Evolutionary conservation across 1,284 basidiomycete genomes (phyloP).

Genomic region (Meira miltonrushii): DNA sequence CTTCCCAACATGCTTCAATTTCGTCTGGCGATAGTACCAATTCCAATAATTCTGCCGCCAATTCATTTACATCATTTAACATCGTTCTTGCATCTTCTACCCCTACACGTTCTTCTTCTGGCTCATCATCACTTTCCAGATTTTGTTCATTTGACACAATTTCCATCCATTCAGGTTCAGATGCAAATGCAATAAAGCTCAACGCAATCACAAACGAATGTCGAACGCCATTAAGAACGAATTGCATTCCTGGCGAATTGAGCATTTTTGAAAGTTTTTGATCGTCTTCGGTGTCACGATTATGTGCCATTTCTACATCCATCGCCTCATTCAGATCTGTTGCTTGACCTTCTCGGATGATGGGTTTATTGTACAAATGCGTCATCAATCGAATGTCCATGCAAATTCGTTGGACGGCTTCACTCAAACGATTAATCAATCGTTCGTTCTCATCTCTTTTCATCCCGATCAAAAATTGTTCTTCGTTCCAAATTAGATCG

Average conservation of each 20-base stretch:
- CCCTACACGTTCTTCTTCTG: too few species aligned
- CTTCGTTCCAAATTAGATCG: conserved; percentile 12
- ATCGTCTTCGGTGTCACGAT: too few species aligned
- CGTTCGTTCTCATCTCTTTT: not conserved
- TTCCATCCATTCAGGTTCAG: conserved; percentile 39
- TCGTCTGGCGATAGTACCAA: conserved; percentile 40
- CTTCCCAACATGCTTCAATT: conserved; percentile 36
- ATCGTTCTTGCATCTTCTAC: conserved; percentile 2
- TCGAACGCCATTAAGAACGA: conserved; percentile 40
- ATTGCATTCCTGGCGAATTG: conserved; percentile 14
- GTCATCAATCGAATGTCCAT: conserved; percentile 32
- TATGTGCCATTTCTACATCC: too few species aligned
- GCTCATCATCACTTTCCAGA: not conserved
- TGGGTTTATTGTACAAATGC: conserved; percentile 23
- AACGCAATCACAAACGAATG: conserved; percentile 39
- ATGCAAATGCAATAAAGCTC: conserved; percentile 34
- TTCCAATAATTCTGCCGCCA: conserved; percentile 38
- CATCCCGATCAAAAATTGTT: not conserved
- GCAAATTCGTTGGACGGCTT: conserved; percentile 29
- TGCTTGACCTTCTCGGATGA: conserved; percentile 17
- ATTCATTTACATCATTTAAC: conserved; percentile 33
- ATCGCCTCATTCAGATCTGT: conserved; percentile 10
- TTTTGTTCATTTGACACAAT: not conserved
- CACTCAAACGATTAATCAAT: conserved; percentile 2
- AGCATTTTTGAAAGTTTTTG: too few species aligned